Conservation (phyloP, 768 basidiomycete genomes). For the Phlebiopsis flavidoalba region DNA sequence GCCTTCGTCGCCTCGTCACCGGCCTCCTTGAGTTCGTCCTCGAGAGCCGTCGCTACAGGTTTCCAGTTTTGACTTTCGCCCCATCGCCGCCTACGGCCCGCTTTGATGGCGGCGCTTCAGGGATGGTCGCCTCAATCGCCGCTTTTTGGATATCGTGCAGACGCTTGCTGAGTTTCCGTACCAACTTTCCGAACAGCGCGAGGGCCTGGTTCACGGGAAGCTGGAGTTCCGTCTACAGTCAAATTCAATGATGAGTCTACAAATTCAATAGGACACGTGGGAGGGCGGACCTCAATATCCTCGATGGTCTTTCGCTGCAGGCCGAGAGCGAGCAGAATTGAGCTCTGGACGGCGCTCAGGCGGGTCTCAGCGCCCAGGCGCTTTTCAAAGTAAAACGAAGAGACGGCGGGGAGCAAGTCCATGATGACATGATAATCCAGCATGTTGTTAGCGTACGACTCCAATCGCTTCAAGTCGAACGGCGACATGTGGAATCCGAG, state of each 20-base stretch:
- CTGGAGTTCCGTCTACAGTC: conserved; percentile 63
- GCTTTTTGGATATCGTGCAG: conserved; percentile 77
- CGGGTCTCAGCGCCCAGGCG: conserved; percentile 59
- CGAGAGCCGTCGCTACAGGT: conserved; percentile 25
- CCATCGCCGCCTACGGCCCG: conserved; percentile 17
- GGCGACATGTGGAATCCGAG: conserved; percentile 69
- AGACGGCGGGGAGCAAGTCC: conserved; percentile 80
- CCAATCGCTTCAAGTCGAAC: conserved; percentile 93
- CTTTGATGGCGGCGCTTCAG: conserved; percentile 32
- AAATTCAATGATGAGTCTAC: background rate
- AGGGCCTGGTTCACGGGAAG: conserved; percentile 84
- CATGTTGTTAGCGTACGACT: conserved; percentile 94
- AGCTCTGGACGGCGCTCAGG: conserved; percentile 85
- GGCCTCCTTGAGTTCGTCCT: conserved; percentile 46
- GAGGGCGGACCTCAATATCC: conserved; percentile 69
- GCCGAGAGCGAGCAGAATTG: conserved; percentile 85
- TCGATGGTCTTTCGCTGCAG: conserved; percentile 88
- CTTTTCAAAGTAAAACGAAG: conserved; percentile 81
- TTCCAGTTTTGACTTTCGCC: conserved; percentile 14
- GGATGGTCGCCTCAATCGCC: conserved; percentile 62
- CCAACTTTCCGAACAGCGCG: conserved; percentile 86
- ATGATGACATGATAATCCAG: conserved; percentile 95
- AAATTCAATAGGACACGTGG: background rate
- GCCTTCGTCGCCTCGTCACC: conserved; percentile 57
- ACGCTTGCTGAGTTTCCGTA: conserved; percentile 77